These are phyloP conservation scores for Pseudozyma pruni DNA, from an alignment of 1,284 basidiomycete genomes.

Conservation along the genomic window DNA sequence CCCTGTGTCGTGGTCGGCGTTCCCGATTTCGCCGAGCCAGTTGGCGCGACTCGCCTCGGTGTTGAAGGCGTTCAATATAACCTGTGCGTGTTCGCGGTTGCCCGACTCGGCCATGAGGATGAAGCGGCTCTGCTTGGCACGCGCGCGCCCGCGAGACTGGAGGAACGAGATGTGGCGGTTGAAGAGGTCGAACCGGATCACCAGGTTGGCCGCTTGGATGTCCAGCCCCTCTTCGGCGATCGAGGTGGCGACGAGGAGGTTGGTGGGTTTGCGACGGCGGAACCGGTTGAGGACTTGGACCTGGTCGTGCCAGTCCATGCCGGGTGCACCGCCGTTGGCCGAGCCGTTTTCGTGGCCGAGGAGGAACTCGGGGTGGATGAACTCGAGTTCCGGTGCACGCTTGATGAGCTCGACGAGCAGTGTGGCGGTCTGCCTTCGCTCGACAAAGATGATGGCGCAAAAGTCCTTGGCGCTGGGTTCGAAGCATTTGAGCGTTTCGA, in stretches of 20 bases:
- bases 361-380: conserved; percentile 44
- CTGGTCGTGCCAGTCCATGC: conserved; percentile 55
- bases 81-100: conserved; percentile 19
- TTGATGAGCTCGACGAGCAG: conserved; percentile 52
- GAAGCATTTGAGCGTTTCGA: conserved; percentile 50
- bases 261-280: conserved; percentile 38
- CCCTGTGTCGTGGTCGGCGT: conserved; percentile 9
- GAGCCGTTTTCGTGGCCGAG: conserved; percentile 44
- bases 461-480: conserved; percentile 16
- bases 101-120: conserved; percentile 45
- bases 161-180: conserved; percentile 53
- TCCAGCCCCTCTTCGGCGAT: conserved; percentile 60
- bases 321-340: conserved; percentile 14
- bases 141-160: conserved; percentile 50
- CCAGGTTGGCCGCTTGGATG: conserved; percentile 54
- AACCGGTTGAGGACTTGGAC: conserved; percentile 50
- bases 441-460: conserved; percentile 58
- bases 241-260: conserved; percentile 55
- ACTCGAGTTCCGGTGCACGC: conserved; percentile 33
- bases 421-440: conserved; percentile 45
- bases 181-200: conserved; percentile 59
- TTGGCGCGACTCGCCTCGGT: conserved; percentile 21
- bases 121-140: conserved; percentile 36
- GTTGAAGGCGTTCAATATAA: conserved; percentile 30
- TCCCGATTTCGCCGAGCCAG: conserved; percentile 39